These are phyloP conservation scores for Mucor ambiguus DNA, from an alignment of 371 early-diverging fungal species.

Conservation along the genomic window DNA sequence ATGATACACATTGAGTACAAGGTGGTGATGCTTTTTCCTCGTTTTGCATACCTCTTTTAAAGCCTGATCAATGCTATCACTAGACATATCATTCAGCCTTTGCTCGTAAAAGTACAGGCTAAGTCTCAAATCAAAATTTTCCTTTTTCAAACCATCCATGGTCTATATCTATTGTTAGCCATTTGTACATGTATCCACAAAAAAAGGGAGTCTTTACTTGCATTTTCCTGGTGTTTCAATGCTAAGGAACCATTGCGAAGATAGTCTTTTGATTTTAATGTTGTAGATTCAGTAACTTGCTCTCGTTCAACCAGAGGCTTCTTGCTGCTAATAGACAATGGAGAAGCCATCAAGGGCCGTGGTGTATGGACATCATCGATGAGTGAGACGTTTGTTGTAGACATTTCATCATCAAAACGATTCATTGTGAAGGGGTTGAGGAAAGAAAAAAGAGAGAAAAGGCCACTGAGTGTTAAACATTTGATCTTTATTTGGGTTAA, in stretches of 20 bases:
- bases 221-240: slow-evolving; percentile 69
- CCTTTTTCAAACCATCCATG: slow-evolving; percentile 70
- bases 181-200: background rate
- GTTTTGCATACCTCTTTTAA: slow-evolving; percentile 54
- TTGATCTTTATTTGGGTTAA: background rate
- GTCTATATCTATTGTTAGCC: slow-evolving; percentile 42
- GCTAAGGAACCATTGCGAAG: slow-evolving; percentile 44
- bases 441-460: background rate
- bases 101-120: slow-evolving; percentile 70
- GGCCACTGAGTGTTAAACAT: background rate
- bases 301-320: background rate
- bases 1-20: background rate
- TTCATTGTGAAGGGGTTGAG: slow-evolving; percentile 5
- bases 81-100: slow-evolving; percentile 56
- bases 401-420: slow-evolving; percentile 21
- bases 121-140: slow-evolving; percentile 72
- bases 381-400: slow-evolving; percentile 36
- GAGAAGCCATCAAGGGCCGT: slow-evolving; percentile 7
- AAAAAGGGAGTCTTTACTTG: slow-evolving; percentile 15
- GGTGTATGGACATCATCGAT: slow-evolving; percentile 16
- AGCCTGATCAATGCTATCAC: slow-evolving; percentile 58
- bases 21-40: background rate
- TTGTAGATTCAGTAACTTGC: background rate
- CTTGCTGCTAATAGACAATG: background rate
- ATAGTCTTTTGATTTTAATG: slow-evolving; percentile 8